Conservation (phyloP, 805 yeast species). For the Vanderwaltozyma tropicalis region DNA sequence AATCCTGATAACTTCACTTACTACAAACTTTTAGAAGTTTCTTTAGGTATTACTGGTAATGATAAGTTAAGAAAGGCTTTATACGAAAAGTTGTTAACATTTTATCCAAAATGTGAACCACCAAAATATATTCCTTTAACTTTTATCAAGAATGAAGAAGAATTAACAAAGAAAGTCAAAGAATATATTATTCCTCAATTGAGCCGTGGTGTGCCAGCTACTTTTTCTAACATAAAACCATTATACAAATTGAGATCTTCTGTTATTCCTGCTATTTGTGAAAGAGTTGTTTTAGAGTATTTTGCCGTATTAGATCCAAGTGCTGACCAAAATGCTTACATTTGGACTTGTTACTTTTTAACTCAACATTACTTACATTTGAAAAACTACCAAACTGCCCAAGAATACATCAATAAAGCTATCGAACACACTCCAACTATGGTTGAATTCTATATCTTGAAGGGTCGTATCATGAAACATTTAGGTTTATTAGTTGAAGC, state of each 20-base stretch:
- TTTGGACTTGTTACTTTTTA: constrained; percentile 68
- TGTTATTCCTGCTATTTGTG: constrained; percentile 35
- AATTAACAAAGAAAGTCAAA: constrained; percentile 34
- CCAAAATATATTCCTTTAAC: constrained; percentile 70
- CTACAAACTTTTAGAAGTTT: constrained; percentile 54
- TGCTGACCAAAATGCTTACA: constrained; percentile 29
- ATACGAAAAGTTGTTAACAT: constrained; percentile 52
- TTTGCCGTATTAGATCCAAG: constrained; percentile 24
- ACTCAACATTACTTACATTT: constrained; percentile 64
- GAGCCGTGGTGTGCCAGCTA: constrained; percentile 77
- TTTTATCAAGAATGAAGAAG: constrained; percentile 46
- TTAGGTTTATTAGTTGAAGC: constrained; percentile 54
- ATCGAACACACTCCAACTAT: constrained; percentile 69
- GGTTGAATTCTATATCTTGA: constrained; percentile 70
- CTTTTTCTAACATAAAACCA: constrained; percentile 78
- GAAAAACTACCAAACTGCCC: constrained; percentile 45
- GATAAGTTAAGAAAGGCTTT: constrained; percentile 42
- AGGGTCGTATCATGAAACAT: constrained; percentile 73
- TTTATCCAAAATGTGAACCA: constrained; percentile 79
- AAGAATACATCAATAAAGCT: constrained; percentile 48
- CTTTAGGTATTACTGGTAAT: constrained; percentile 43
- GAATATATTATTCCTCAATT: constrained; percentile 53
- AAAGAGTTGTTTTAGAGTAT: constrained; percentile 44
- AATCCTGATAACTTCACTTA: constrained; percentile 73
- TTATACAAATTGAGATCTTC: constrained; percentile 43